A percentile compares a stretch with the other conserved stretches of the same genome.
These are phyloP conservation scores for Hyphopichia homilentoma DNA, from an alignment of 805 yeast genomes.

Conservation along the genomic window DNA sequence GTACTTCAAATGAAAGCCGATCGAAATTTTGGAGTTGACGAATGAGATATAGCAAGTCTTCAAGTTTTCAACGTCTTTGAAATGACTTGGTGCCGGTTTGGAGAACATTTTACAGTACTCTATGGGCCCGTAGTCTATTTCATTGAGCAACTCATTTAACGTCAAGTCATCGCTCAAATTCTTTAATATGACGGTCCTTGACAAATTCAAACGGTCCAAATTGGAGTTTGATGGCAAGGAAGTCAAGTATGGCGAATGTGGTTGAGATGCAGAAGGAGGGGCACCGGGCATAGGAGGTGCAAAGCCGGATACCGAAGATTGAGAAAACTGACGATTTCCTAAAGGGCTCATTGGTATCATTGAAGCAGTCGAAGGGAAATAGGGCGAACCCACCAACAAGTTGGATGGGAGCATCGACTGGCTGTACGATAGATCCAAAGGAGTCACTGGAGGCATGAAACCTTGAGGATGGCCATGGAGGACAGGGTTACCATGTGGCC, in stretches of 20 bases:
- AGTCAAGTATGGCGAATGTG: constrained; percentile 11
- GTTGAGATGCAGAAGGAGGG: no score
- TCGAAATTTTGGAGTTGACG: constrained; percentile 29
- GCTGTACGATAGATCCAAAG: constrained; percentile 58
- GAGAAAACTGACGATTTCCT: constrained; percentile 7
- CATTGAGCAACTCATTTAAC: constrained; percentile 36
- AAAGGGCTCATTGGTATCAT: constrained; percentile 12
- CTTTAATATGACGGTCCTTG: constrained; percentile 33
- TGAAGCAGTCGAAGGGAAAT: constrained; percentile 33
- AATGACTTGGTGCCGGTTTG: constrained; percentile 25
- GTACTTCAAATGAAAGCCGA: constrained; percentile 31
- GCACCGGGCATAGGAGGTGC: constrained; percentile 1
- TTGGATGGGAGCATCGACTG: constrained; percentile 63
- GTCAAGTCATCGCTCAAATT: constrained; percentile 22
- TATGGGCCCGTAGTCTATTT: constrained; percentile 56
- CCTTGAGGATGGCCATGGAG: no score
- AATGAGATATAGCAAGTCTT: constrained; percentile 36
- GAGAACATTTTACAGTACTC: constrained; percentile 50
- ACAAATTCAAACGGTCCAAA: constrained; percentile 32
- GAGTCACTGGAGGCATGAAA: constrained; percentile 32
- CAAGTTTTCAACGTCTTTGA: constrained; percentile 15
- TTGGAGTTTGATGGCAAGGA: constrained; percentile 12
- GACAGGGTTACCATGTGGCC: no score
- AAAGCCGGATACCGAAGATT: no score
- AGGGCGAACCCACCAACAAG: constrained; percentile 58